Conservation (phyloP, 129 eudicot species). For the Rutidosis leptorrhynchoides region DNA sequence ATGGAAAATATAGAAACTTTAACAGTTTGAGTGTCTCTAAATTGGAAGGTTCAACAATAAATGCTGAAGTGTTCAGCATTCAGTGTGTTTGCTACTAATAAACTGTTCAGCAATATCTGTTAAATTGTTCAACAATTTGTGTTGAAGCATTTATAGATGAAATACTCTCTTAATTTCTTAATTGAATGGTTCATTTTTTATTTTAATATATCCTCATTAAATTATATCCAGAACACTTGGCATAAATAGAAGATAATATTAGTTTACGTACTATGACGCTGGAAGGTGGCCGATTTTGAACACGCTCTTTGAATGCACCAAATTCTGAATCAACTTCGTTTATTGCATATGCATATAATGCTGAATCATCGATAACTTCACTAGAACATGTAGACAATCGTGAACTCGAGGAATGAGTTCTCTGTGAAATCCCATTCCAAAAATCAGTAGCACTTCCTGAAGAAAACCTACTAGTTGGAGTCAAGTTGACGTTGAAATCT, state of each 20-base stretch:
- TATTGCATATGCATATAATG: slow-evolving; percentile 20
- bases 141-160: too few species aligned
- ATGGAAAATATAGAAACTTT: neutral
- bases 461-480: slow-evolving; percentile 31
- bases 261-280: slow-evolving; percentile 43
- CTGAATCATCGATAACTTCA: slow-evolving; percentile 39
- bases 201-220: too few species aligned
- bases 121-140: too few species aligned
- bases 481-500: slow-evolving; percentile 20
- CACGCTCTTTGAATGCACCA: slow-evolving; percentile 16
- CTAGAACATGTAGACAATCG: slow-evolving; percentile 50
- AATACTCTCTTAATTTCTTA: too few species aligned
- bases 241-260: neutral
- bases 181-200: too few species aligned
- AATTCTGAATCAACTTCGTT: slow-evolving; percentile 26
- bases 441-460: slow-evolving; percentile 27
- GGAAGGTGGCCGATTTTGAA: slow-evolving; percentile 35
- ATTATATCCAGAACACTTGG: too few species aligned
- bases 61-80: too few species aligned
- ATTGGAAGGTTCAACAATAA: too few species aligned
- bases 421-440: slow-evolving; percentile 37
- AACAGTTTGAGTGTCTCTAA: too few species aligned
- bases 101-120: too few species aligned
- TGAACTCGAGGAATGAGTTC: slow-evolving; percentile 46
- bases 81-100: too few species aligned